A percentile compares a stretch with the other conserved stretches of the same genome.
These are phyloP conservation scores for Circinella umbellata DNA, from an alignment of 371 early-diverging fungal species.

Conservation along the genomic window DNA sequence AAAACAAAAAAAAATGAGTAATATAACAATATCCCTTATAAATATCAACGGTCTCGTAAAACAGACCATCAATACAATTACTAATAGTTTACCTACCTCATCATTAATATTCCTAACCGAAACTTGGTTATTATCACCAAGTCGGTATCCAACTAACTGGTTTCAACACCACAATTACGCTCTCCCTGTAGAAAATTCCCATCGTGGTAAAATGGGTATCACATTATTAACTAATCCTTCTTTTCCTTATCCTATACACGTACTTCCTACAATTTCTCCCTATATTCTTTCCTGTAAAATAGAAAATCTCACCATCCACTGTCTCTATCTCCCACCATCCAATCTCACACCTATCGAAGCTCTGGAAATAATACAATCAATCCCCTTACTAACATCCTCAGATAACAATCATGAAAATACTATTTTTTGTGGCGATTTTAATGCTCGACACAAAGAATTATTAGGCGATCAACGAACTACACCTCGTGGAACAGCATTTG, in stretches of 20 bases:
- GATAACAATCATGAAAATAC: slow-evolving; percentile 12
- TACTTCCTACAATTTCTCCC: background rate
- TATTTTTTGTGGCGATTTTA: slow-evolving; percentile 27
- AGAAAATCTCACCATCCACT: background rate
- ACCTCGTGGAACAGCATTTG: slow-evolving; percentile 4
- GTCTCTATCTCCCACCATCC: background rate
- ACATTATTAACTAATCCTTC: slow-evolving; percentile 6
- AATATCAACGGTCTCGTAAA: no score
- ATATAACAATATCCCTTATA: no score
- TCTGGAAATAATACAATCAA: background rate
- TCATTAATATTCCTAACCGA: background rate
- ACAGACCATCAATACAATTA: no score
- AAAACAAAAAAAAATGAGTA: no score
- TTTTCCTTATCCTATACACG: background rate
- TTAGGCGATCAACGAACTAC: slow-evolving; percentile 11
- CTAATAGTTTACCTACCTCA: no score
- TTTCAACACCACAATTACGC: slow-evolving; percentile 20
- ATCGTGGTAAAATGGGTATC: slow-evolving; percentile 15
- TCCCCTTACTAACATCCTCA: slow-evolving; percentile 2
- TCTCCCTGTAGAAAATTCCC: background rate
- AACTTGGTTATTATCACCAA: slow-evolving; percentile 7
- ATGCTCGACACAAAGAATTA: slow-evolving; percentile 15
- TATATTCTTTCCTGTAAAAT: slow-evolving; percentile 15
- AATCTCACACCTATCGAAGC: slow-evolving; percentile 16
- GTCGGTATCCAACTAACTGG: slow-evolving; percentile 16